These are phyloP conservation scores for Sarocladium oryzae DNA, from an alignment of 2,329 filamentous ascomycete genomes.

Conservation along the genomic window DNA sequence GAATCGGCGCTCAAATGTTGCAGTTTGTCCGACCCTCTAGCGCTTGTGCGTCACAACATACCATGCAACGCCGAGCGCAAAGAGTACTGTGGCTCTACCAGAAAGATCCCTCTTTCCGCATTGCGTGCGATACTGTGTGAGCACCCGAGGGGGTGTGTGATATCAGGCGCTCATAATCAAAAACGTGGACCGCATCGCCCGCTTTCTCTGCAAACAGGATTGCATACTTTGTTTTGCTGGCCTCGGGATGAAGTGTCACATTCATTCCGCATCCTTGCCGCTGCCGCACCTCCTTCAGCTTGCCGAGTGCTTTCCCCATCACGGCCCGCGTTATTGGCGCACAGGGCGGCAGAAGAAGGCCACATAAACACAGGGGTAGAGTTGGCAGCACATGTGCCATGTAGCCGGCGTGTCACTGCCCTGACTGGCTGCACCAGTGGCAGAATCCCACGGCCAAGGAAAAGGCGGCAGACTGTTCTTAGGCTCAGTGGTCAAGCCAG, in stretches of 20 bases:
- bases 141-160: too few species aligned
- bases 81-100: too few species aligned
- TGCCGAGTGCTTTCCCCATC: not conserved
- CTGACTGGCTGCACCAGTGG: not conserved
- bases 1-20: too few species aligned
- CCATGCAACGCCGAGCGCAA: too few species aligned
- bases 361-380: conserved; percentile 1
- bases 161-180: too few species aligned
- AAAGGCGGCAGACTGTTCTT: not conserved
- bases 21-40: too few species aligned
- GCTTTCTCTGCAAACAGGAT: too few species aligned
- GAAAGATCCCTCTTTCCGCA: too few species aligned
- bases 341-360: not conserved
- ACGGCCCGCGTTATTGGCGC: not conserved
- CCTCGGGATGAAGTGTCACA: not conserved
- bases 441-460: not conserved
- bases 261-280: conserved; percentile 3
- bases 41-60: too few species aligned
- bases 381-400: not conserved
- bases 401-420: not conserved
- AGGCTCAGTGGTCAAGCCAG: not conserved
- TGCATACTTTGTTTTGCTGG: too few species aligned
- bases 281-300: not conserved
- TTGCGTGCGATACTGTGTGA: too few species aligned
- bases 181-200: too few species aligned